A percentile compares a stretch with the other conserved stretches of the same genome.
Conservation (phyloP, 2,329 filamentous ascomycete species). For the Fusarium camptoceras region DNA sequence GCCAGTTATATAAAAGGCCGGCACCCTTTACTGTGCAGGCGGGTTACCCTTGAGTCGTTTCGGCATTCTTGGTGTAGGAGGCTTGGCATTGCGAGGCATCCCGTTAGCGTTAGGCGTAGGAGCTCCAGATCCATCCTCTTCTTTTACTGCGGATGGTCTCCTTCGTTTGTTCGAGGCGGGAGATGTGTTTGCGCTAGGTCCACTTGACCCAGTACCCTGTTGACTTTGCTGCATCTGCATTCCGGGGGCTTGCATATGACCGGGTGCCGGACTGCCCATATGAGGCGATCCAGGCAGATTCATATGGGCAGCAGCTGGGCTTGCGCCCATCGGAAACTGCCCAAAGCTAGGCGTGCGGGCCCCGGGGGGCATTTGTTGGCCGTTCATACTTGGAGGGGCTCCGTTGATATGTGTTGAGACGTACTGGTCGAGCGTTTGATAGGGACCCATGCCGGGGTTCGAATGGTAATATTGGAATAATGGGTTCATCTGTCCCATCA, state of each 20-base stretch:
- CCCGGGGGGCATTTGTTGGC: slow-evolving; percentile 61
- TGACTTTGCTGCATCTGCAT: slow-evolving; percentile 77
- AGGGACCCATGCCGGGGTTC: slow-evolving; percentile 67
- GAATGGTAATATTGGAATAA: slow-evolving; percentile 69
- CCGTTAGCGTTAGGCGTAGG: slow-evolving; percentile 66
- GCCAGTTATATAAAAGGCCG: not conserved
- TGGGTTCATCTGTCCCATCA: slow-evolving; percentile 75
- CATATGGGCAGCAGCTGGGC: slow-evolving; percentile 70
- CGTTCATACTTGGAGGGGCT: slow-evolving; percentile 57
- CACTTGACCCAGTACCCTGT: slow-evolving; percentile 74
- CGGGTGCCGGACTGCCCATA: slow-evolving; percentile 69
- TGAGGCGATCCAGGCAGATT: slow-evolving; percentile 73
- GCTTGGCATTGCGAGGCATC: slow-evolving; percentile 64
- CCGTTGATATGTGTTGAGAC: slow-evolving; percentile 61
- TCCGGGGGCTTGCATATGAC: slow-evolving; percentile 71
- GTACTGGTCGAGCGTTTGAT: slow-evolving; percentile 70
- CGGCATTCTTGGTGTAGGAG: slow-evolving; percentile 67
- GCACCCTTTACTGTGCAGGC: slow-evolving; percentile 45
- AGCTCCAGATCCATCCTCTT: slow-evolving; percentile 63
- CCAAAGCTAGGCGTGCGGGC: slow-evolving; percentile 67
- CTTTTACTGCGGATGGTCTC: slow-evolving; percentile 68
- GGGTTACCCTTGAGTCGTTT: slow-evolving; percentile 65
- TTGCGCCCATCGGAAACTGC: slow-evolving; percentile 70
- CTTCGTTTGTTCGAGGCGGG: slow-evolving; percentile 70
- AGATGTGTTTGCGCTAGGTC: slow-evolving; percentile 75